A percentile compares a stretch with the other conserved stretches of the same genome.
Evolutionary conservation across 1,284 basidiomycete species (phyloP).

Genomic region (Moesziomyces sp.): DNA sequence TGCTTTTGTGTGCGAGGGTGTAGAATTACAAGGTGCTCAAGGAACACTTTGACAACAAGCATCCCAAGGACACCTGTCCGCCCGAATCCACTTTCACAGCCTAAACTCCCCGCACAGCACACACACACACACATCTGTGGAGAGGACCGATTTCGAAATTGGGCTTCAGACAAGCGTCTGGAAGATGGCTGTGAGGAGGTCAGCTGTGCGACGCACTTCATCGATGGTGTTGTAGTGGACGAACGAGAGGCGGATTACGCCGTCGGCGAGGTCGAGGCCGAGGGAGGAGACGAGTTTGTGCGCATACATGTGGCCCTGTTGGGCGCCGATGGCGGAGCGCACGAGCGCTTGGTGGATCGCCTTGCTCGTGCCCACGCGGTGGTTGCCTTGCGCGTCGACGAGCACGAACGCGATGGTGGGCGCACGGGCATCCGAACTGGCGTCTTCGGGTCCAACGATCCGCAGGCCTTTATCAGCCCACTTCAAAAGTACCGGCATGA

Average conservation of each 20-base stretch:
- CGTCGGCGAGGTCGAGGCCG: slow-evolving; percentile 70
- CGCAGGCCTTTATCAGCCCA: slow-evolving; percentile 70
- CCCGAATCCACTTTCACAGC: slow-evolving; percentile 25
- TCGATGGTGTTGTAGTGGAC: slow-evolving; percentile 82
- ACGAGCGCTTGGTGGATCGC: slow-evolving; percentile 73
- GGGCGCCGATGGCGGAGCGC: slow-evolving; percentile 75
- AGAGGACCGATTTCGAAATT: too few species aligned
- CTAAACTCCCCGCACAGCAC: background rate
- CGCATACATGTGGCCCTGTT: slow-evolving; percentile 82
- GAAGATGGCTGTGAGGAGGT: slow-evolving; percentile 70
- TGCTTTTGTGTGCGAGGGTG: background rate
- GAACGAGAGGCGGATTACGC: slow-evolving; percentile 79
- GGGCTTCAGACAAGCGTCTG: slow-evolving; percentile 1
- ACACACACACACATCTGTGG: too few species aligned
- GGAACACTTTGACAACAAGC: slow-evolving; percentile 42
- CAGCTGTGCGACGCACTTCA: slow-evolving; percentile 75
- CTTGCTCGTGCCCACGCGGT: slow-evolving; percentile 71
- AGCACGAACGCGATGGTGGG: slow-evolving; percentile 81
- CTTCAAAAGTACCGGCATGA: slow-evolving; percentile 70
- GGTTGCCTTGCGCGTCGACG: slow-evolving; percentile 66
- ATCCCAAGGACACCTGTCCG: slow-evolving; percentile 32
- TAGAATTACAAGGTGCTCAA: slow-evolving; percentile 39
- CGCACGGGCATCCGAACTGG: slow-evolving; percentile 67
- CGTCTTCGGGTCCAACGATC: slow-evolving; percentile 74
- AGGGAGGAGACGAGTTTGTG: slow-evolving; percentile 75